Evolutionary conservation across 2,329 filamentous ascomycete species (phyloP).

Genomic region (Cryphonectria naterciae): DNA sequence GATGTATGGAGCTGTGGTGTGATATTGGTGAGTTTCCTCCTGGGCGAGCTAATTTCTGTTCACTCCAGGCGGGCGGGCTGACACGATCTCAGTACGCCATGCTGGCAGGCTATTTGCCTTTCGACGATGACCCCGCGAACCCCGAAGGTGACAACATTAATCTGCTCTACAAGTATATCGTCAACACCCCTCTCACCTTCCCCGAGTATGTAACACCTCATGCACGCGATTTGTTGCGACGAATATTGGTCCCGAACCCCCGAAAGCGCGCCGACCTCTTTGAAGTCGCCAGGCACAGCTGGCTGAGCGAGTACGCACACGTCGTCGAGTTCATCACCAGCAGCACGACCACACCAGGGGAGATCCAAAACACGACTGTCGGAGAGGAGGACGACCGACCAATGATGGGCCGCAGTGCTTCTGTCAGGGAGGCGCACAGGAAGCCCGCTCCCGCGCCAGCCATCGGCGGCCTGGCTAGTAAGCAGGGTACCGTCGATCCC

Average conservation of each 20-base stretch:
- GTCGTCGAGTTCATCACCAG: conserved; percentile 97
- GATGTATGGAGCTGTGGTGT: conserved; percentile 99
- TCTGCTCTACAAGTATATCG: conserved; percentile 98
- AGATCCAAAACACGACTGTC: conserved; percentile 81
- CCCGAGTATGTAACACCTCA: conserved; percentile 99
- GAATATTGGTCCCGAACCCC: conserved; percentile 94
- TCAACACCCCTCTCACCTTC: conserved; percentile 94
- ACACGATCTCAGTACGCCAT: conserved; percentile 82
- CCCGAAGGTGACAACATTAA: conserved; percentile 99
- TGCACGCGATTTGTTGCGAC: conserved; percentile 85
- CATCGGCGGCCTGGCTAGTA: conserved; percentile 69
- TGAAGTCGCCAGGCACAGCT: conserved; percentile 96
- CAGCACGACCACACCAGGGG: conserved; percentile 82
- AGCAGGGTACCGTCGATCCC: conserved; percentile 74
- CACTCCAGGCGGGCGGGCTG: conserved; percentile 16
- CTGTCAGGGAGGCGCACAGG: conserved; percentile 85
- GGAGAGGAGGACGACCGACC: conserved; percentile 64
- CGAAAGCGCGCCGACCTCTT: conserved; percentile 94
- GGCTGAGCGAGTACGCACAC: conserved; percentile 96
- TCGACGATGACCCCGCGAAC: conserved; percentile 97
- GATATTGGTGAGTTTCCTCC: conserved; percentile 75
- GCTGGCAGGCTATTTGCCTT: conserved; percentile 95
- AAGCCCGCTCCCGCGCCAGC: conserved; percentile 54
- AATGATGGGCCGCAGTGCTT: conserved; percentile 80
- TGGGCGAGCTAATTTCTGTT: background rate